A percentile compares a stretch with the other conserved stretches of the same genome.
phyloP scores from a whole-genome alignment of 1,284 basidiomycete genomes.

The Pascua sp. region DNA sequence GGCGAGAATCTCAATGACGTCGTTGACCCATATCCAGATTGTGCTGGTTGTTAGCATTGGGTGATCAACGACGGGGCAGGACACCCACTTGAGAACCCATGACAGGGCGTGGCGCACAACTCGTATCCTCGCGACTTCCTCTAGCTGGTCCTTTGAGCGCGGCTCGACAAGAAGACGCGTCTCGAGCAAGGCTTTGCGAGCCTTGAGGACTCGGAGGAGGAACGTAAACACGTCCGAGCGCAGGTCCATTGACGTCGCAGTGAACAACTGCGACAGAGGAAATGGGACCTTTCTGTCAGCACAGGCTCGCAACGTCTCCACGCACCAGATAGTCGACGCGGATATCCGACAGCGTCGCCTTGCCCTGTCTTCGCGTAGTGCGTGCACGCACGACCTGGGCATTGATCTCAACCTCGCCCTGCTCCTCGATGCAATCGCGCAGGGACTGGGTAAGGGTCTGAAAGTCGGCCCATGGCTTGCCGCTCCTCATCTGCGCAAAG shows the following conservation, averaged over 20 bases:
- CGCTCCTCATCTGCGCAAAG: slow-evolving; percentile 62
- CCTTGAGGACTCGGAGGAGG: slow-evolving; percentile 68
- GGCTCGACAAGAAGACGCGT: slow-evolving; percentile 56
- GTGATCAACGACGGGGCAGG: neutral
- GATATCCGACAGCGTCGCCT: slow-evolving; percentile 59
- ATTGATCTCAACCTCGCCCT: slow-evolving; percentile 61
- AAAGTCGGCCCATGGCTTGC: slow-evolving; percentile 71
- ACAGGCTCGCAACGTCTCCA: neutral
- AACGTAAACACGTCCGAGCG: slow-evolving; percentile 74
- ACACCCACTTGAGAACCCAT: slow-evolving; percentile 76
- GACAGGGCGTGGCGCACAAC: slow-evolving; percentile 67
- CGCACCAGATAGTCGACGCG: slow-evolving; percentile 65
- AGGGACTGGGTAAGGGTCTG: slow-evolving; percentile 77
- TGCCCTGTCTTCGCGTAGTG: slow-evolving; percentile 52
- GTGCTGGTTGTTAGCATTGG: slow-evolving; percentile 53
- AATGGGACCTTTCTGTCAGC: slow-evolving; percentile 56
- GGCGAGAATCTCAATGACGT: slow-evolving; percentile 52
- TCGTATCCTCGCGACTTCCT: slow-evolving; percentile 64
- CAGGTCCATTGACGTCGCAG: slow-evolving; percentile 57
- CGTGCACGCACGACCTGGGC: slow-evolving; percentile 69
- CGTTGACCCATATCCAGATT: slow-evolving; percentile 67
- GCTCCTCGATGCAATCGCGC: slow-evolving; percentile 61
- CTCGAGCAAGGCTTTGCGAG: slow-evolving; percentile 56
- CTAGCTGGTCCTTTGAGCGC: slow-evolving; percentile 39
- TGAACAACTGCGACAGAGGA: slow-evolving; percentile 74